Evolutionary conservation across 176 grass and related monocot genomes (phyloP).

Genomic region (Neostapfia colusana): DNA sequence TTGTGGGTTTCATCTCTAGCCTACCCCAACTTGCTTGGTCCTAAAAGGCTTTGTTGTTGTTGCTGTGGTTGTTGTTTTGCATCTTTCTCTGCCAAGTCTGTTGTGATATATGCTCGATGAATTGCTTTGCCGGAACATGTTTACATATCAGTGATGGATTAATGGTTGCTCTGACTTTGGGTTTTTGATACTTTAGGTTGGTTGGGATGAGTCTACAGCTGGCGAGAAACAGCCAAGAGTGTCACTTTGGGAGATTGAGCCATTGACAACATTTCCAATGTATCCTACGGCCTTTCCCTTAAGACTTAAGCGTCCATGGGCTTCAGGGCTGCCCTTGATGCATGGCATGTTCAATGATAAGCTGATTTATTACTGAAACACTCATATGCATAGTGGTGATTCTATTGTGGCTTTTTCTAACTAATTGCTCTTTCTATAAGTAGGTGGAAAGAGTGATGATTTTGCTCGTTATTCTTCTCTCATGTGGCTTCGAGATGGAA

Average conservation of each 20-base stretch:
- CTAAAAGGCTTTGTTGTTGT: too few species aligned
- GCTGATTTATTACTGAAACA: constrained; percentile 27
- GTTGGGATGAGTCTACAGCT: constrained; percentile 98
- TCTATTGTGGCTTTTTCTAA: constrained; percentile 4
- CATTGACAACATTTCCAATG: constrained; percentile 91
- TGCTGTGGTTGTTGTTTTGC: too few species aligned
- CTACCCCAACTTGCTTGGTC: too few species aligned
- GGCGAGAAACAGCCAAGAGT: constrained; percentile 87
- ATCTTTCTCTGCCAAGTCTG: not conserved
- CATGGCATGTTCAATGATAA: constrained; percentile 56
- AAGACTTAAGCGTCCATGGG: constrained; percentile 88
- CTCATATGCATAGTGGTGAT: not conserved
- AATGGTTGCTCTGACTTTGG: not conserved
- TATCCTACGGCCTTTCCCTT: constrained; percentile 87
- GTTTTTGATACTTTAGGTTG: constrained; percentile 62
- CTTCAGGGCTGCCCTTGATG: constrained; percentile 69
- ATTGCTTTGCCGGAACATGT: not conserved
- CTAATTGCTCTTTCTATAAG: constrained; percentile 15
- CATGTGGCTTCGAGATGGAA: constrained; percentile 76
- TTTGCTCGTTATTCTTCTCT: constrained; percentile 62
- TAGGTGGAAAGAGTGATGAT: constrained; percentile 75
- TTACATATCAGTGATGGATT: not conserved
- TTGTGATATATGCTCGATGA: constrained; percentile 1
- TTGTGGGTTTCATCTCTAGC: too few species aligned
- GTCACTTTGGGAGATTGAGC: constrained; percentile 95